Evolutionary conservation across 768 basidiomycete genomes (phyloP), one percentile per base, ranked within the genome.

Genomic region (Phallus indusiatus): DNA sequence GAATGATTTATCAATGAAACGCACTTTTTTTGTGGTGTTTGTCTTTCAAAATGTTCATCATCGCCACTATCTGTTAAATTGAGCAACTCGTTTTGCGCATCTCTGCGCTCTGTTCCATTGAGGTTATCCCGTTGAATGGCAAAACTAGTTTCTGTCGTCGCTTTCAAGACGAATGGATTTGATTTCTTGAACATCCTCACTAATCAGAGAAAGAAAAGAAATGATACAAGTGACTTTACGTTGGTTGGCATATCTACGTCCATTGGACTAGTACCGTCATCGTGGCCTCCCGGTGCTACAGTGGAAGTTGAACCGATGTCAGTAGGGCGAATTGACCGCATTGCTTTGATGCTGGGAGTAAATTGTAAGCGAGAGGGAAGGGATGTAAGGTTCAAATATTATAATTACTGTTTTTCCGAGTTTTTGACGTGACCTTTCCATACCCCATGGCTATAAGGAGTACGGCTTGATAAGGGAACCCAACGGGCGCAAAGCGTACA

Each of bases 341-440:
- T 14, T n/a, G n/a, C 12, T 42, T 42, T 42, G 12, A 14, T 42
- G n/a, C 42, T 42, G 42, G n/a, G 28, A 7, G 7, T 28, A 28
- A n/a, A 7, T 28, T 28, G 7, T 28, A 42, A 42, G n/a, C 4
- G 42, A 42, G 12, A 42, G 42, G 14, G 9, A 11, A 11, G 42
- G 42, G 42, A 10, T 3, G 53, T 18, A 54, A 33, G 33, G 33
- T 8, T 17, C 16, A 55, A n/a, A 46, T 20, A 8, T 34, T 28
- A 9, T 11, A 57, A 20, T 57, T 57, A 57, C 56, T 57, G 56
- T 33, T 50, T 57, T 17, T 47, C 47, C 14, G 47, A n/a, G 20
- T 52, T 52, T 22, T 51, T 34, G 16, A 59, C 57, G 50, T 59
- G 57, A 14, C 57, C 57, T 28, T 59, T 59, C 57, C 57, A 59